Percentiles rank a stretch among this genome's conserved stretches.
These are phyloP conservation scores for Sodiomyces alkalinus DNA, from an alignment of 2,329 filamentous ascomycete species.

Conservation along the genomic window DNA sequence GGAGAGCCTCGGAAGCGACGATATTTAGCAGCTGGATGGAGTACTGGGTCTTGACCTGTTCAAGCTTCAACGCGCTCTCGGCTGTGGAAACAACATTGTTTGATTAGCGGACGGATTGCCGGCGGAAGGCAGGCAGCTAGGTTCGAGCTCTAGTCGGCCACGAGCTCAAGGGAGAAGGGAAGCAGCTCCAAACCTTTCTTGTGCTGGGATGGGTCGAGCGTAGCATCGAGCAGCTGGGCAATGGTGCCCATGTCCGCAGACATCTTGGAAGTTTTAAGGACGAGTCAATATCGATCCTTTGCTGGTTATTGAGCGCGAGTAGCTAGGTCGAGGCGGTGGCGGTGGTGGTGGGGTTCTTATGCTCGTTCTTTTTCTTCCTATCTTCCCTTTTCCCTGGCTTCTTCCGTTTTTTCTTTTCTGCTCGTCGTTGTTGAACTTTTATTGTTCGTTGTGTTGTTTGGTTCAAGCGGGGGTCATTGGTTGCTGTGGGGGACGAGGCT, in stretches of 20 bases:
- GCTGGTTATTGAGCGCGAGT: no score
- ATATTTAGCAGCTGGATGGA: slow-evolving; percentile 81
- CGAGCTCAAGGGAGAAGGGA: slow-evolving; percentile 5
- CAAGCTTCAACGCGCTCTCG: slow-evolving; percentile 61
- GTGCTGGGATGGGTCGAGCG: slow-evolving; percentile 73
- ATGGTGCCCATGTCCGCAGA: slow-evolving; percentile 43
- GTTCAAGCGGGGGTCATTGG: no score
- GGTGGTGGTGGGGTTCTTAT: no score
- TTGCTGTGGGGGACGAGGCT: slow-evolving; percentile 1
- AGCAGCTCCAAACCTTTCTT: slow-evolving; percentile 68
- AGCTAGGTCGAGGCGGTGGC: no score
- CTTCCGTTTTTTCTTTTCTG: no score
- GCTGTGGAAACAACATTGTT: slow-evolving; percentile 39
- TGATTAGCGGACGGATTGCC: slow-evolving; percentile 18
- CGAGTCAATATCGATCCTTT: no score
- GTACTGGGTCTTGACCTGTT: slow-evolving; percentile 75
- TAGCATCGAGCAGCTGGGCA: slow-evolving; percentile 77
- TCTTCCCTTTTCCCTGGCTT: no score
- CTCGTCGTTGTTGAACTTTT: slow-evolving; percentile 3
- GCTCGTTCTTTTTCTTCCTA: no score
- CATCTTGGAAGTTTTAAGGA: slow-evolving; percentile 33
- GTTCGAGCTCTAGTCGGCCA: slow-evolving; percentile 4
- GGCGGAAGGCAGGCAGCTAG: slow-evolving; percentile 15
- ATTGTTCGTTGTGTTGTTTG: slow-evolving; percentile 5
- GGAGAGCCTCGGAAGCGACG: slow-evolving; percentile 59